Evolutionary conservation across 148 eudicot species (phyloP).

Genomic region (Pouteria glomerata): DNA sequence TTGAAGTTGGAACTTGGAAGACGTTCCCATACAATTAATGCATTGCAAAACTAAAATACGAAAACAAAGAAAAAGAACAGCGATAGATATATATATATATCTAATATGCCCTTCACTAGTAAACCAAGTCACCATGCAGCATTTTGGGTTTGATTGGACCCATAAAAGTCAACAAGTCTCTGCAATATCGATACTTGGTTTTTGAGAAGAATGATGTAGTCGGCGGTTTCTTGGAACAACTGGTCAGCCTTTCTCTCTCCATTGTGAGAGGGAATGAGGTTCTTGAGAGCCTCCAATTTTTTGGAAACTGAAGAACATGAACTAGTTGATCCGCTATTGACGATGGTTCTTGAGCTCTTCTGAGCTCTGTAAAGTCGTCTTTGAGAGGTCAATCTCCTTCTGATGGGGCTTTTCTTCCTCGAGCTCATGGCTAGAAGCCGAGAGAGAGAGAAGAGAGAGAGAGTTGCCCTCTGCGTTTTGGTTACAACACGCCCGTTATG

Average conservation of each 20-base stretch:
- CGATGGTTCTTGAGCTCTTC: not conserved
- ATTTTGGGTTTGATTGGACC: slow-evolving; percentile 16
- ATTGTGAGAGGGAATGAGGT: slow-evolving; percentile 26
- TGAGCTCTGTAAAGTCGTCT: not conserved
- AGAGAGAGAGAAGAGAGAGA: not conserved
- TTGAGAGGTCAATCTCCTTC: not conserved
- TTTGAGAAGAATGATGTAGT: slow-evolving; percentile 37
- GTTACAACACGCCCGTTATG: too few species aligned
- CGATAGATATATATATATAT: not conserved
- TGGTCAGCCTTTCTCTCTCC: slow-evolving; percentile 31
- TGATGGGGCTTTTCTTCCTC: slow-evolving; percentile 18
- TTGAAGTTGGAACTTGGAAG: not conserved
- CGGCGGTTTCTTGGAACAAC: slow-evolving; percentile 46
- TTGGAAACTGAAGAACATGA: slow-evolving; percentile 22
- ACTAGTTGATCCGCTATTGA: not conserved
- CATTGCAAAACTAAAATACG: not conserved
- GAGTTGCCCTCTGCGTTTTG: not conserved
- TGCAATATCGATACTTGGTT: slow-evolving; percentile 41
- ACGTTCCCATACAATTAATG: not conserved
- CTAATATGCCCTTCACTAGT: not conserved
- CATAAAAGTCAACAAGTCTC: slow-evolving; percentile 34
- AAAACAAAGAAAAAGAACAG: not conserved
- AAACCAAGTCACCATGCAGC: slow-evolving; percentile 1
- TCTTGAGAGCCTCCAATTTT: slow-evolving; percentile 43
- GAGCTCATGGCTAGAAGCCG: slow-evolving; percentile 17